These are phyloP conservation scores for Populus tremula DNA, from an alignment of 345 rosid species.

Conservation along the genomic window DNA sequence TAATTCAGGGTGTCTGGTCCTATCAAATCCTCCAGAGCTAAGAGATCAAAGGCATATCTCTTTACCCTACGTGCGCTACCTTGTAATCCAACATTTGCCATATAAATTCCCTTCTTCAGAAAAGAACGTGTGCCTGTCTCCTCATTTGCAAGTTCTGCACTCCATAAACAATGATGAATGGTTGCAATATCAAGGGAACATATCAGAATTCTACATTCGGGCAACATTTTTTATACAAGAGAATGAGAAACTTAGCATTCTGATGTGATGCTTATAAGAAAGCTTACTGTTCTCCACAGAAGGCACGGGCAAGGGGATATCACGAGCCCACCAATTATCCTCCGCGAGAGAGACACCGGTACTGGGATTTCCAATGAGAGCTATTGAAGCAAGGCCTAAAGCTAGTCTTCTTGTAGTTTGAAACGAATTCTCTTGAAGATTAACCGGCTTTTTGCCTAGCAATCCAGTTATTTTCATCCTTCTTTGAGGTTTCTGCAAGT, in stretches of 20 bases:
- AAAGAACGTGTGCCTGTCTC: conserved; percentile 65
- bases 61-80: conserved; percentile 62
- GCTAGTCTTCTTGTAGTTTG: conserved; percentile 56
- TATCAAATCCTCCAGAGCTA: conserved; percentile 83
- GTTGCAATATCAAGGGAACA: not conserved
- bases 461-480: conserved; percentile 24
- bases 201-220: not conserved
- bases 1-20: conserved; percentile 72
- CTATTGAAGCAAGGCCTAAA: conserved; percentile 55
- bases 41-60: conserved; percentile 70
- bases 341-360: conserved; percentile 49
- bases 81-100: conserved; percentile 59
- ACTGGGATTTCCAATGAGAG: conserved; percentile 34
- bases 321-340: conserved; percentile 67
- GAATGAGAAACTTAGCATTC: not conserved
- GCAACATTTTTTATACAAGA: not conserved
- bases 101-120: conserved; percentile 57
- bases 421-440: conserved; percentile 30
- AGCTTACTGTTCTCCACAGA: conserved; percentile 65
- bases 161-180: not conserved
- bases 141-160: conserved; percentile 60
- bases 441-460: conserved; percentile 29
- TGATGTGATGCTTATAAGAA: not conserved
- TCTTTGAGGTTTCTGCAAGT: conserved; percentile 15
- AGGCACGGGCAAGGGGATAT: conserved; percentile 59